Base-by-base conservation (phyloP, 1,284 basidiomycete species). In the Malassezia sympodialis region DNA sequence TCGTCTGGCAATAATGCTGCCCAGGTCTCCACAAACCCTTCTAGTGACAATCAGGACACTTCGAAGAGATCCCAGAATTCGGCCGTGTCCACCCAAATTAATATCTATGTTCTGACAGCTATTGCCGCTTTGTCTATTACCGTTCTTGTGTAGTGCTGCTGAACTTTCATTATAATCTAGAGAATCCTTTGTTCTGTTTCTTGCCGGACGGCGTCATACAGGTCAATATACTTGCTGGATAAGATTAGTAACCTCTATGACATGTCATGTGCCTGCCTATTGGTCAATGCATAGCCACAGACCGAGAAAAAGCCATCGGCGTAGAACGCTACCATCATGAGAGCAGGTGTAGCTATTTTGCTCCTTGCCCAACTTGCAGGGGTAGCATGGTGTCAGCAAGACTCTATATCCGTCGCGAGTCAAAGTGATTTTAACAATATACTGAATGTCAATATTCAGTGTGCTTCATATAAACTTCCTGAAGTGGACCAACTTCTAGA, bases 381-480 rank as follows among this genome's bases (percentile, higher is more conserved):
- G 21, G 15, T n/a, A 8, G 21, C 28, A 8, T 15, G 31, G 45
- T 21, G 17, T 14, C 31, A 34, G n/a, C 32, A 12, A 17, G 30
- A 11, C 39, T 12, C 17, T 19, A 43, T 26, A 26, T 41, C 58
- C 21, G 28, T 46, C 7, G 66, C 60, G 49, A 57, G 60, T 35
- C 65, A 65, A 26, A 59, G 60, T 8, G 56, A 60, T 10, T 58
- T 55, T 42, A 67, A 63, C 10, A 35, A 55, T 21, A 61, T 67
- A 50, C 54, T 44, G 2, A 39, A 52, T 37, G 49, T 60, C 15
- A 56, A 37, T 39, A 50, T 60, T 19, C 59, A 65, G 24, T 72
- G 69, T 60, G 63, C 61, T 1, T 39, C 63, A 3, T 72, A 72
- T 55, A 37, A 52, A 31, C 42, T 67, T 10, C 60, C 61, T n/a